A percentile compares a stretch with the other conserved stretches of the same genome.
Conservation (phyloP, 768 basidiomycete species). For the Tylopilus felleus region DNA sequence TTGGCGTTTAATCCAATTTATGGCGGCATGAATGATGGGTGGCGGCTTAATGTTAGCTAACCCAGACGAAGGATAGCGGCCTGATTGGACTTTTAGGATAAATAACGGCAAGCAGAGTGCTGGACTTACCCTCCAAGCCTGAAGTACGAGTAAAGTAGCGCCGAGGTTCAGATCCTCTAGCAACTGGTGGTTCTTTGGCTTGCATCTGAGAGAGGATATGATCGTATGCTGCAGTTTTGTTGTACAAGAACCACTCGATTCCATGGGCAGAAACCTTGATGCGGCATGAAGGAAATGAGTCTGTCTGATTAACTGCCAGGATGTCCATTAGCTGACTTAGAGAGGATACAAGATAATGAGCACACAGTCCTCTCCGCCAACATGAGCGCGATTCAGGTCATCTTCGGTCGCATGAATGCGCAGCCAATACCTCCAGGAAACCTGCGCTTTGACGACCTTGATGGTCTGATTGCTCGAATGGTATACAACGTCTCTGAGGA, state of each 20-base stretch:
- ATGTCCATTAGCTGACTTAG: slow-evolving; percentile 4
- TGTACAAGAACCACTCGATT: slow-evolving; percentile 91
- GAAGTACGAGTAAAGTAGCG: slow-evolving; percentile 39
- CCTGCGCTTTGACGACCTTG: slow-evolving; percentile 74
- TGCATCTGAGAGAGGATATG: slow-evolving; percentile 78
- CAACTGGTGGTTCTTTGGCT: slow-evolving; percentile 20
- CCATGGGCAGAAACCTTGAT: slow-evolving; percentile 80
- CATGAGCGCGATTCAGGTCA: slow-evolving; percentile 49
- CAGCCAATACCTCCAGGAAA: slow-evolving; percentile 96
- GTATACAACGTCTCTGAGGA: slow-evolving; percentile 85
- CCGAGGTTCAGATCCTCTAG: slow-evolving; percentile 32
- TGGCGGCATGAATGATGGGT: slow-evolving; percentile 37
- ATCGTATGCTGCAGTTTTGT: slow-evolving; percentile 86
- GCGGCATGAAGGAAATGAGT: slow-evolving; percentile 61
- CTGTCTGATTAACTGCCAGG: slow-evolving; percentile 33
- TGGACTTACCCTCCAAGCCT: slow-evolving; percentile 36
- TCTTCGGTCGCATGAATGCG: slow-evolving; percentile 74
- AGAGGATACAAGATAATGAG: slow-evolving; percentile 4
- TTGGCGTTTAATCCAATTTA: slow-evolving; percentile 55
- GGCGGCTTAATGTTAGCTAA: slow-evolving; percentile 27
- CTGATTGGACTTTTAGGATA: slow-evolving; percentile 9
- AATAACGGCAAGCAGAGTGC: background rate
- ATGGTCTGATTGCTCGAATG: slow-evolving; percentile 92
- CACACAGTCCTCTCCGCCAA: slow-evolving; percentile 56
- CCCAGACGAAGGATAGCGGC: slow-evolving; percentile 25